Evolutionary conservation across 352 stramenopile genomes (phyloP).

Genomic region (Pythium apleroticum): DNA sequence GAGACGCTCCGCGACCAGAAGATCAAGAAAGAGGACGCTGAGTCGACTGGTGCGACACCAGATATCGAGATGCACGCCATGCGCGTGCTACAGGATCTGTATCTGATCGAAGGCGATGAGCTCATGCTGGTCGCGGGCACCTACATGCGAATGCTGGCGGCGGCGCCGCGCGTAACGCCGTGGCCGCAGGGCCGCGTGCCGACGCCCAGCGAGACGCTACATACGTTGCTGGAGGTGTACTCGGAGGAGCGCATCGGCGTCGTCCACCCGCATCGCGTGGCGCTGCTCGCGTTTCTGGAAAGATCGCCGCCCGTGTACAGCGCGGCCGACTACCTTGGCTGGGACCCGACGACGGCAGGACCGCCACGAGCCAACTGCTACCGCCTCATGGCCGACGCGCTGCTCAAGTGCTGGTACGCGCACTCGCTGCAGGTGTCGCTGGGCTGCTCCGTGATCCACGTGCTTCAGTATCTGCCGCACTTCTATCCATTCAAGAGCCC

Average conservation of each 20-base stretch:
- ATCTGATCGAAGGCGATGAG: constrained; percentile 49
- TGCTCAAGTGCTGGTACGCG: constrained; percentile 72
- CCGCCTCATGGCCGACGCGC: constrained; percentile 57
- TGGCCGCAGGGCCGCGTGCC: constrained; percentile 44
- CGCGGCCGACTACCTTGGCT: constrained; percentile 72
- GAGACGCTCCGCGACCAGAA: constrained; percentile 31
- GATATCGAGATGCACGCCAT: constrained; percentile 51
- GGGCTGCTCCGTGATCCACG: constrained; percentile 65
- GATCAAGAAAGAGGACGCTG: not conserved
- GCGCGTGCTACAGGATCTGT: constrained; percentile 64
- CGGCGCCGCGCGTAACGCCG: not conserved
- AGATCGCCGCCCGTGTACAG: constrained; percentile 49
- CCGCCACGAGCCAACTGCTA: constrained; percentile 45
- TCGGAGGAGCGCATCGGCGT: constrained; percentile 74
- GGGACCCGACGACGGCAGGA: constrained; percentile 57
- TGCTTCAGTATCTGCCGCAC: constrained; percentile 67
- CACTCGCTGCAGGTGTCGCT: constrained; percentile 55
- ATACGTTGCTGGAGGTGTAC: constrained; percentile 45
- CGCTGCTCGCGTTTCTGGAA: constrained; percentile 70
- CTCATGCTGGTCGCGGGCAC: constrained; percentile 44
- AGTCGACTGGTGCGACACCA: not conserved
- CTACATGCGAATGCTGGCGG: constrained; percentile 44
- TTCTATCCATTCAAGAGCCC: constrained; percentile 87
- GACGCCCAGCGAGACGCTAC: constrained; percentile 23
- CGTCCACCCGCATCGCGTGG: constrained; percentile 52